Base-by-base conservation (phyloP, 306 rosid species). In the Lagenaria siceraria region DNA sequence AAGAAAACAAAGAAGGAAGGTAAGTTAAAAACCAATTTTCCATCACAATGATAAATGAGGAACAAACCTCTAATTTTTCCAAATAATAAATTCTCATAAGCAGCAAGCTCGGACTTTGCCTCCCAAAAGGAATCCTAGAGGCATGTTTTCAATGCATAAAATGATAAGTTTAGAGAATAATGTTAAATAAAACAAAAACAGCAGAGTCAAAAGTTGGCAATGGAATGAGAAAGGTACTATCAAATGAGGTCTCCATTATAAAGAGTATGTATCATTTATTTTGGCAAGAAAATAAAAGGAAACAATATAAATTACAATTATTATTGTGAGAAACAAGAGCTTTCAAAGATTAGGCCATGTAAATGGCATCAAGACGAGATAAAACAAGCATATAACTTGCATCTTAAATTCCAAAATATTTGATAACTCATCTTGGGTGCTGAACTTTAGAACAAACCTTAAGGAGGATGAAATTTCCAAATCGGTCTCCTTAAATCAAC, bases 41-140 rank as follows among this genome's bases (percentile, higher is more conserved):
- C 36, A 35, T 7, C 42, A 69, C 35, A 27, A 1, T 29, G 66
- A 36, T 80, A 79, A n/a, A 51, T 40, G 54, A 68, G 64, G 43
- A 11, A 52, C 81, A 79, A 77, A 95, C 98, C 98, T 95, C 87
- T 90, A 71, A 95, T 80, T 86, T 92, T 89, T 35, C 82, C 90
- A 77, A 95, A 78, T 12, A 90, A 18, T 73, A 88, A 42, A 42
- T 83, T 85, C 82, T 92, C 97, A 14, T 90, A 92, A 42, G 85
- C 85, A 83, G 58, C 77, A 75, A 75, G 87, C 78, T 89, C 87
- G 65, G 96, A 87, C 87, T 87, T 92, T 49, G 84, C 77, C 69
- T 90, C 97, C 56, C 83, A 85, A 78, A 92, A 82, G 61, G 83
- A 74, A 66, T 77, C 82, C 98, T 95, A 77, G 22, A 86, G 70